Evolutionary conservation across 306 rosid genomes (phyloP), one percentile per base, ranked within the genome.

Genomic region (Morella rubra): DNA sequence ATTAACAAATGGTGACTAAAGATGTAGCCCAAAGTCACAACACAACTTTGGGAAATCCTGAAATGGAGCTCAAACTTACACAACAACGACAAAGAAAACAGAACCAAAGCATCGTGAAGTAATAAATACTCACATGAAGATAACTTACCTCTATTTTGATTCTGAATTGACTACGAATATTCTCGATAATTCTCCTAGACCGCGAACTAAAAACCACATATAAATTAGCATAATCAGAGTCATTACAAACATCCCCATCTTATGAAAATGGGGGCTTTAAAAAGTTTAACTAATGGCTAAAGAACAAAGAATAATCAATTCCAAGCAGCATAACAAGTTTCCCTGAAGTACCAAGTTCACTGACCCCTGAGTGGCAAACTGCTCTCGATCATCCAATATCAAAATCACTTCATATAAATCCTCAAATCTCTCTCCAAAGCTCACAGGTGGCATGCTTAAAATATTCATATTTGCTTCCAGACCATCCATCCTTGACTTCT

Each of bases 301-400:
- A 51, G 50, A 40, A 49, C 51, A 19, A 20, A 61, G 7, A 44
- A 65, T 65, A n/a, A 46, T 7, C 8, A 27, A 61, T 44, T 62
- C 19, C 60, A 41, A 61, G 15, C 19, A 41, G 18, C 9, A 72
- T 24, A 40, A 46, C 44, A 73, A 24, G 24, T 19, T 14, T 76
- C 50, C 22, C 46, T 12, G 7, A 65, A 42, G 45, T 12, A 84
- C 72, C 60, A 51, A 72, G 44, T 46, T 62, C 80, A 89, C 97
- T 84, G 10, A 94, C 98, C 97, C 93, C 47, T 86, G 96, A 62
- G 86, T 86, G 75, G 96, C 92, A 83, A 94, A 94, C 60, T 94
- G 97, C 83, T 94, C 98, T 49, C 98, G 90, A 76, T 92, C 87
- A 85, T 94, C 98, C 85, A 94, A 77, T 85, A 94, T 79, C 86